Base-by-base conservation (phyloP, 2,329 filamentous ascomycete species). In the Conoideocrella luteorostrata region DNA sequence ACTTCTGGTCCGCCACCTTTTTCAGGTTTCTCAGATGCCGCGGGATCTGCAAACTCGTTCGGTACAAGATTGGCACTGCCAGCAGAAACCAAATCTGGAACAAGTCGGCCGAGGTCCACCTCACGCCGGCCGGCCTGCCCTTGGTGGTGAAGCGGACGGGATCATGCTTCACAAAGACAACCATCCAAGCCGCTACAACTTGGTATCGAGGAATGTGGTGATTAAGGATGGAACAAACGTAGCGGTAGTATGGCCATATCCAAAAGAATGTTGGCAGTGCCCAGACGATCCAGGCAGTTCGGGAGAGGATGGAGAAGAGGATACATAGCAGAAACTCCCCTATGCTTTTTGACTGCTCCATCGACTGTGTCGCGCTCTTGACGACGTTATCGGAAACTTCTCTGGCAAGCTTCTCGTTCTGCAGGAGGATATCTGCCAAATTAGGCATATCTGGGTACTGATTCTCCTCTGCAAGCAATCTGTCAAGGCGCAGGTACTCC, bases 241-340 rank as follows among this genome's bases (percentile, higher is more conserved):
- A 23, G 28, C 47, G 15, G 3, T 35, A 17, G 26, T 43, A 43
- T 7, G 46, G 24, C 15, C 49, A 3, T 15, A 34, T 13, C 33
- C 41, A 39, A 32, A 47, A 33, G 24, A 52, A 4, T 5, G 47
- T 7, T 7, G n/a, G 9, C 5, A 38, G 32, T 5, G 7, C 28
- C 18, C 26, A 33, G 5, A 53, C 17, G n/a, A 22, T 4, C 33
- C 26, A 41, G n/a, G 35, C 24, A 22, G 41, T 4, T 7, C 21
- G 20, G 11, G 21, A 39, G n/a, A 37, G 9, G 13, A 24, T 13
- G 20, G 13, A 7, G 20, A 28, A 15, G 12, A 35, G 13, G n/a
- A 35, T 12, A 4, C n/a, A 15, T 6, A 35, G 30, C 12, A 37
- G 24, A 23, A 37, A 12, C 33, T 6, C 29, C 11, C 40, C 3